Conservation (phyloP, 441 rosid species). For the Mallotus japonicus region DNA sequence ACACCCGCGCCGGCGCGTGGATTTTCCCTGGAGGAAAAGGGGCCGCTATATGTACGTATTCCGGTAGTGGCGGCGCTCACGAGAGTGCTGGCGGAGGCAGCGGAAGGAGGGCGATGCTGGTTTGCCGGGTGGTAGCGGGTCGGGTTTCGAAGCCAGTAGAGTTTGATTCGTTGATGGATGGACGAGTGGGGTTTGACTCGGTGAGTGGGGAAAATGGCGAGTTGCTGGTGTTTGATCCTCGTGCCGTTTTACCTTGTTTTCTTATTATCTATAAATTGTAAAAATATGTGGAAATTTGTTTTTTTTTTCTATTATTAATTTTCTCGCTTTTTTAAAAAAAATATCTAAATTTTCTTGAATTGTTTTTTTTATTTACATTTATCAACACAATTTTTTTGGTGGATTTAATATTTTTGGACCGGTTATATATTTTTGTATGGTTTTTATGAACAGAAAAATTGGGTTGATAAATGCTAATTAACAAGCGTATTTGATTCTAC, state of each 20-base stretch:
- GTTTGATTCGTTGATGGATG: slow-evolving; percentile 44
- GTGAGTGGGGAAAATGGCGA: slow-evolving; percentile 79
- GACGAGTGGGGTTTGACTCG: slow-evolving; percentile 68
- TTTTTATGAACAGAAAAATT: slow-evolving; percentile 19
- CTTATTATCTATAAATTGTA: slow-evolving; percentile 84
- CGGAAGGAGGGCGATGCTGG: slow-evolving; percentile 88
- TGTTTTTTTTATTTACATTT: slow-evolving; percentile 33
- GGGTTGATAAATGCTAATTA: slow-evolving; percentile 42
- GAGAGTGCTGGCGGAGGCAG: slow-evolving; percentile 76
- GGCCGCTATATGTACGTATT: slow-evolving; percentile 59
- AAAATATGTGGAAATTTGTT: slow-evolving; percentile 30
- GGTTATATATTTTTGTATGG: not conserved
- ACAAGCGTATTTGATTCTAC: not conserved
- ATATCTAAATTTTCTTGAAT: not conserved
- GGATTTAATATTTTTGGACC: slow-evolving; percentile 1
- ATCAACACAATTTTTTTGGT: slow-evolving; percentile 43
- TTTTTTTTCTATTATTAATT: not conserved
- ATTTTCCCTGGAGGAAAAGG: slow-evolving; percentile 56
- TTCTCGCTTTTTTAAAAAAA: not conserved
- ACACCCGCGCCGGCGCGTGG: slow-evolving; percentile 55
- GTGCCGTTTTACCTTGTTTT: slow-evolving; percentile 90
- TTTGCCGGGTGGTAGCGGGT: slow-evolving; percentile 83
- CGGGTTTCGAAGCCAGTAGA: slow-evolving; percentile 57
- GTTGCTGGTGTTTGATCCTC: slow-evolving; percentile 78
- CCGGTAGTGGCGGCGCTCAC: slow-evolving; percentile 79